Conservation (phyloP, 1,284 basidiomycete genomes). For the Microbotryum intermedium region DNA sequence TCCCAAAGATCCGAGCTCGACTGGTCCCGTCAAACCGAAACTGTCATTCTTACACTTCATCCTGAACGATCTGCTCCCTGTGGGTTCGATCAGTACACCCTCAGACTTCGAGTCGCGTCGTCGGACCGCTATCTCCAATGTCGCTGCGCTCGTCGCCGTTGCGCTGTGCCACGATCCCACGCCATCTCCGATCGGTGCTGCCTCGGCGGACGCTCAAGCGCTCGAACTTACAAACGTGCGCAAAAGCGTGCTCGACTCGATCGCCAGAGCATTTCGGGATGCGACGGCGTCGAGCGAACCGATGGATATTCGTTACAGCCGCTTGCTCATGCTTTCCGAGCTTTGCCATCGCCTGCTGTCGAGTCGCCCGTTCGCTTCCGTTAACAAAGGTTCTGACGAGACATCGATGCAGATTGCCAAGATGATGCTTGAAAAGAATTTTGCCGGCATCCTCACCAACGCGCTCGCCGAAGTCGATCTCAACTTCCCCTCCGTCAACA, state of each 20-base stretch:
- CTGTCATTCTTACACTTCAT: constrained; percentile 62
- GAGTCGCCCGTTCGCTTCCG: constrained; percentile 56
- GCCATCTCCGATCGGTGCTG: constrained; percentile 37
- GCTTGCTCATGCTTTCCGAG: constrained; percentile 77
- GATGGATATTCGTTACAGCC: constrained; percentile 73
- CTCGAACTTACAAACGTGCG: constrained; percentile 47
- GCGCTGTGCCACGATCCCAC: constrained; percentile 80
- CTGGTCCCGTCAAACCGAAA: constrained; percentile 38
- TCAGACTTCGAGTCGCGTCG: constrained; percentile 23
- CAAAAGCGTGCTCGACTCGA: constrained; percentile 79
- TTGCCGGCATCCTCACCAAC: constrained; percentile 77
- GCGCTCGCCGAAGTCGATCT: constrained; percentile 89
- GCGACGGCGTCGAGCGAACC: constrained; percentile 52
- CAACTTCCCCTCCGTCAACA: constrained; percentile 85
- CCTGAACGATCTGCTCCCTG: constrained; percentile 43
- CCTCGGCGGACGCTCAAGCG: constrained; percentile 39
- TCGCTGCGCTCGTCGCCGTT: constrained; percentile 85
- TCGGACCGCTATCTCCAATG: constrained; percentile 50
- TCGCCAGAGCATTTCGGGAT: constrained; percentile 82
- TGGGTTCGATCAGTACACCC: constrained; percentile 1
- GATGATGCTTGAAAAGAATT: constrained; percentile 97
- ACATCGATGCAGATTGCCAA: constrained; percentile 85
- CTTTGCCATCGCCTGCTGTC: constrained; percentile 80
- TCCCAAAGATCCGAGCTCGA: constrained; percentile 54
- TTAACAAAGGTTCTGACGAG: constrained; percentile 55